phyloP scores from a whole-genome alignment of 2,329 filamentous ascomycete genomes.

The Xylariaceae sp. region DNA sequence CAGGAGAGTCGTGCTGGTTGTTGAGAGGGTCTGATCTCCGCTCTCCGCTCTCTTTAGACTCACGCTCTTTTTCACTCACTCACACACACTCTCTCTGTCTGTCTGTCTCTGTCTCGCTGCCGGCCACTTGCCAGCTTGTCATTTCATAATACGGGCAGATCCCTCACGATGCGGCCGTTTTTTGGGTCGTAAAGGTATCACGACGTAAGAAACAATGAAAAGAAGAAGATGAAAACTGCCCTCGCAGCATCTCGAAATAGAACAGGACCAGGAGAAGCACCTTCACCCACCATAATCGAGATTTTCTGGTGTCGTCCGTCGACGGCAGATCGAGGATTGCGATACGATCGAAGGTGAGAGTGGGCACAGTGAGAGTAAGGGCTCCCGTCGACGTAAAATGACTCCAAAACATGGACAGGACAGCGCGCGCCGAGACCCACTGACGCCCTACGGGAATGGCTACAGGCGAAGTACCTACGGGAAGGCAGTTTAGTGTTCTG shows the following conservation, averaged over 20 bases:
- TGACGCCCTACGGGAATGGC: background rate
- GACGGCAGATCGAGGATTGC: conserved; percentile 24
- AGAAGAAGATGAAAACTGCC: background rate
- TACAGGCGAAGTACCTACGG: background rate
- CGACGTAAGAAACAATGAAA: background rate
- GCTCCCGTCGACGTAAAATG: background rate
- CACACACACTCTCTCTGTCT: too few species aligned
- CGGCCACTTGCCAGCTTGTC: background rate
- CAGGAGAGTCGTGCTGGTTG: too few species aligned
- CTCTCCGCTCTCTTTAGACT: too few species aligned
- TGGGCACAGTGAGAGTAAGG: background rate
- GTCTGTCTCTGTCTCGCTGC: background rate
- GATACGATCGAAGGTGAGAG: conserved; percentile 18
- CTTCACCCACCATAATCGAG: background rate
- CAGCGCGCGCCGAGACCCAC: background rate
- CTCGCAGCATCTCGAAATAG: too few species aligned
- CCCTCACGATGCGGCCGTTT: background rate
- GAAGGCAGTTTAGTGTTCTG: background rate
- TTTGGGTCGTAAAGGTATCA: background rate
- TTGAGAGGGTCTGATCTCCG: too few species aligned
- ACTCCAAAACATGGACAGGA: background rate
- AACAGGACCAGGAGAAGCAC: background rate
- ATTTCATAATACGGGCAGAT: background rate
- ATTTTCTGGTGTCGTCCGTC: background rate
- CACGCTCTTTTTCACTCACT: too few species aligned